These are phyloP conservation scores for Mycena floridula DNA, from an alignment of 768 basidiomycete genomes.

Conservation along the genomic window DNA sequence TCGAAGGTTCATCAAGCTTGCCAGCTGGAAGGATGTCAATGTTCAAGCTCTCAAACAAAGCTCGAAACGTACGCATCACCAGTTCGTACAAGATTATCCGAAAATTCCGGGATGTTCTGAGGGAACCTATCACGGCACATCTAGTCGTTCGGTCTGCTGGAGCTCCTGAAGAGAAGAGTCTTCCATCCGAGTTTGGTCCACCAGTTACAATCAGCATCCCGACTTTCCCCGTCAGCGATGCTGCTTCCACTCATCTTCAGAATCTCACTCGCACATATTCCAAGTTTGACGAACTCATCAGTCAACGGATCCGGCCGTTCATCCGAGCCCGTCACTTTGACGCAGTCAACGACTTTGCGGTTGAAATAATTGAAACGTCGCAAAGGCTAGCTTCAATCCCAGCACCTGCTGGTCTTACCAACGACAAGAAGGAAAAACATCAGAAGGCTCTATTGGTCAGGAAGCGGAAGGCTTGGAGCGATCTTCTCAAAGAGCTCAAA, in stretches of 20 bases:
- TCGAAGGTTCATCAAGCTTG: conserved; percentile 82
- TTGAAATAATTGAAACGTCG: conserved; percentile 57
- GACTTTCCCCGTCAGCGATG: background rate
- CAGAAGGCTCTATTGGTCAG: conserved; percentile 69
- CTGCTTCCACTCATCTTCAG: conserved; percentile 30
- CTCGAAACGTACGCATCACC: conserved; percentile 84
- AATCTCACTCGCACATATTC: conserved; percentile 45
- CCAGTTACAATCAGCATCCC: background rate
- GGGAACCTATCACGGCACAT: conserved; percentile 52
- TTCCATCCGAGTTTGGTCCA: background rate
- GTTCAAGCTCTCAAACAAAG: conserved; percentile 90
- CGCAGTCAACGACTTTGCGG: conserved; percentile 48
- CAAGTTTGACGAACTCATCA: conserved; percentile 42
- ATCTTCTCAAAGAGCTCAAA: conserved; percentile 85
- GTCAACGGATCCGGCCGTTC: conserved; percentile 33
- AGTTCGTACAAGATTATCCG: conserved; percentile 86
- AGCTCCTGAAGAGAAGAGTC: background rate
- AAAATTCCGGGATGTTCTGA: conserved; percentile 88
- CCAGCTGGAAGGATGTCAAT: conserved; percentile 98
- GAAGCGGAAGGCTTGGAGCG: conserved; percentile 88
- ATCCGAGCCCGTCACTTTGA: conserved; percentile 33
- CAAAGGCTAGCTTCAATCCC: conserved; percentile 45
- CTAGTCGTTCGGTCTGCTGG: conserved; percentile 17
- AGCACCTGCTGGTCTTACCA: conserved; percentile 33
- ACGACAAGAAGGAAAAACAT: conserved; percentile 53